phyloP scores from a whole-genome alignment of 805 yeast genomes.

The Lipomyces orientalis region DNA sequence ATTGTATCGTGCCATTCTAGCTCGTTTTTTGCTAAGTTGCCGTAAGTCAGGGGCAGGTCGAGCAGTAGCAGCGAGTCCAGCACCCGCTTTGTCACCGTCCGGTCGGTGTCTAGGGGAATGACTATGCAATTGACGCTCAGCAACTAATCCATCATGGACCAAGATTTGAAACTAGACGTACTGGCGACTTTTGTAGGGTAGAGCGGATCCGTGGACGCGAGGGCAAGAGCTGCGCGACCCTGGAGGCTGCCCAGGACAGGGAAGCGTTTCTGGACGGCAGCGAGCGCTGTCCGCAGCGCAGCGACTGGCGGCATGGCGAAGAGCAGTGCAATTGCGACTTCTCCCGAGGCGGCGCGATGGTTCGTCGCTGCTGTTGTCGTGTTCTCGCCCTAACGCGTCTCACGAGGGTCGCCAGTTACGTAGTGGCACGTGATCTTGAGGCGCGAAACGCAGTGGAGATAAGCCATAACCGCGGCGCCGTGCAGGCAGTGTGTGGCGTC shows the following conservation, averaged over 20 bases:
- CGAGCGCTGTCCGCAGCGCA: constrained; percentile 23
- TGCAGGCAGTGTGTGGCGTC: neutral
- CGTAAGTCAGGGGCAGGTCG: constrained; percentile 23
- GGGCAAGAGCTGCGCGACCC: constrained; percentile 30
- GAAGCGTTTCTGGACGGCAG: constrained; percentile 23
- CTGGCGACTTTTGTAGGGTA: constrained; percentile 23
- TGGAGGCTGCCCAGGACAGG: constrained; percentile 28
- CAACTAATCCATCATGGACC: neutral
- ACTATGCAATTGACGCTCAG: constrained; percentile 5
- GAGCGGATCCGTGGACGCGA: constrained; percentile 18
- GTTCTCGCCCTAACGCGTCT: too few relatives aligned
- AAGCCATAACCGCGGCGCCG: neutral
- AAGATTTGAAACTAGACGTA: neutral
- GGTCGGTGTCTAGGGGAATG: constrained; percentile 23
- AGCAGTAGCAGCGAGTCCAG: constrained; percentile 27
- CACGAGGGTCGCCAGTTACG: too few relatives aligned
- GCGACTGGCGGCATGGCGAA: constrained; percentile 1
- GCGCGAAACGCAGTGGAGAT: neutral
- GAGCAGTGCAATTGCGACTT: neutral
- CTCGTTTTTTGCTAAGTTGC: constrained; percentile 21
- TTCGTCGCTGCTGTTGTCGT: too few relatives aligned
- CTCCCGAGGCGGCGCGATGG: too few relatives aligned
- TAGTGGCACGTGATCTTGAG: neutral
- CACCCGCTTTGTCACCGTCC: constrained; percentile 20
- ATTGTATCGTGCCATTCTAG: constrained; percentile 21